These are phyloP conservation scores for Daldinia eschscholtzii DNA, from an alignment of 2,329 filamentous ascomycete genomes.

Conservation along the genomic window DNA sequence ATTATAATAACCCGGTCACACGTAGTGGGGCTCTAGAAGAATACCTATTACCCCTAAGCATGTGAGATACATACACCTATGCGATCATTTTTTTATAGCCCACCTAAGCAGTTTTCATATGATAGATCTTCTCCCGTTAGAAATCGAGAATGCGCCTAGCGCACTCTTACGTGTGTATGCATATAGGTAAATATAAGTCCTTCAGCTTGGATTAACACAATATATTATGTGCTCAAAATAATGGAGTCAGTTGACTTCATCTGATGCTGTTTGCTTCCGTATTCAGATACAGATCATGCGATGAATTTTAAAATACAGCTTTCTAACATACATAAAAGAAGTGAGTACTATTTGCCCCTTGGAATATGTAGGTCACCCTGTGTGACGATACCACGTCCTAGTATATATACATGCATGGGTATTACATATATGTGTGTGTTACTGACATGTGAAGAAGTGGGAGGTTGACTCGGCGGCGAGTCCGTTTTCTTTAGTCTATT, in stretches of 20 bases:
- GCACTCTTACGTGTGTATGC: constrained; percentile 3
- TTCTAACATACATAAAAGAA: neutral
- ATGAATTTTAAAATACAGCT: constrained; percentile 30
- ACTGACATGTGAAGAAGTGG: constrained; percentile 40
- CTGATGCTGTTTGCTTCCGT: constrained; percentile 35
- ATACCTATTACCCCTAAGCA: neutral
- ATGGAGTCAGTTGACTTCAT: constrained; percentile 28
- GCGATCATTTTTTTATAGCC: constrained; percentile 1
- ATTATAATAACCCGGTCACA: constrained; percentile 2
- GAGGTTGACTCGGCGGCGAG: constrained; percentile 22
- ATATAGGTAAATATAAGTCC: constrained; percentile 8
- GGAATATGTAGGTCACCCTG: neutral
- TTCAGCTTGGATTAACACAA: constrained; percentile 13
- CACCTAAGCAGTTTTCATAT: neutral
- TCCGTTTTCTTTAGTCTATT: constrained; percentile 22
- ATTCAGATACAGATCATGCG: constrained; percentile 28
- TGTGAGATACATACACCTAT: neutral
- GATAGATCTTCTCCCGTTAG: neutral
- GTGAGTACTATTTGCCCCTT: constrained; percentile 1
- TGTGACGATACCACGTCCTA: neutral
- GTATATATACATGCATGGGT: constrained; percentile 9
- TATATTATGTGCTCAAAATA: constrained; percentile 1
- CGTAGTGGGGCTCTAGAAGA: neutral
- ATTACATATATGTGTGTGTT: constrained; percentile 3
- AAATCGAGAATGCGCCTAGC: neutral